Base-by-base conservation (phyloP, 2,329 filamentous ascomycete genomes). In the Paraconiothyrium brasiliense region DNA sequence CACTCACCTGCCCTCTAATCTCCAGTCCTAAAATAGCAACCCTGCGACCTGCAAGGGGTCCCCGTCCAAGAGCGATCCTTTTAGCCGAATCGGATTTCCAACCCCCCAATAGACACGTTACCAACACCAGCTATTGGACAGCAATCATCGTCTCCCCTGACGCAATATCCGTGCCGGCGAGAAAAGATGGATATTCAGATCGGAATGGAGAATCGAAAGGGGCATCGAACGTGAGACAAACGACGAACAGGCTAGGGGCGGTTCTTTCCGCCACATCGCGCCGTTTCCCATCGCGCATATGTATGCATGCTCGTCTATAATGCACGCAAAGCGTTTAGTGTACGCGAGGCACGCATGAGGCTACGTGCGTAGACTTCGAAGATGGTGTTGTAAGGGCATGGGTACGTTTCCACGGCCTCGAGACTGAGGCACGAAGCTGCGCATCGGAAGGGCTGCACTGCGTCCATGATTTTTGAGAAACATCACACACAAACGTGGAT, bases 381-480 rank as follows among this genome's bases (percentile, higher is more conserved):
- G 20, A 20, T 24, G n/a, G n/a, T 22, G 43, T 41, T 13, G 37
- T 41, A 13, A n/a, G 3, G 39, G 39, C 7, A 41, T n/a, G 39
- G 3, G 4, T n/a, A n/a, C 39, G 16, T 41, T 8, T 41, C 37
- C 14, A 41, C 4, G 37, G 13, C 13, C 3, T 41, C 39, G n/a
- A 22, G 43, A 22, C n/a, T 13, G 20, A 46, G 20, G 20, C 11
- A 10, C 22, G 43, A 46, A 46, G 43, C 41, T 20, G n/a, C 20
- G 57, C 48, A 54, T 30, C 56, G 46, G 30, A 57, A 34, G 46
- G 22, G 22, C 55, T 13, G 55, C 44, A 22, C 55, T 13, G 55
- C 20, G 3, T 24, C 27, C 13, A 9, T 32, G 3, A n/a, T 20
- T 7, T n/a, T 41, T 41, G 39, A 5, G 35, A 5, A 41, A 20